phyloP scores from a whole-genome alignment of 257 asterid species.

The Capsicum rhomboideum region DNA sequence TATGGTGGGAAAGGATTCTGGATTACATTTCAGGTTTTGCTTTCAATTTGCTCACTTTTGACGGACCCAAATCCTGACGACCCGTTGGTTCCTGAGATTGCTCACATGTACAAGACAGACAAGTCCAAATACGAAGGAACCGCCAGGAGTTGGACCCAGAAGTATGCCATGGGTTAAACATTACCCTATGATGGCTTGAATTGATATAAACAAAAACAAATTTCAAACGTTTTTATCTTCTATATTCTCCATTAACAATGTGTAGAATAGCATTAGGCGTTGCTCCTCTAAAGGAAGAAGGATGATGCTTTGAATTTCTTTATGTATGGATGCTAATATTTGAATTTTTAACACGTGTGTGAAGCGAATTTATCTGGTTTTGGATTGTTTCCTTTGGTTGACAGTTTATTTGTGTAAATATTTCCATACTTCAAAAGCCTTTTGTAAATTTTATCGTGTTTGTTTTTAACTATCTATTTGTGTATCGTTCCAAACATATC shows the following conservation, averaged over 20 bases:
- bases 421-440: not conserved
- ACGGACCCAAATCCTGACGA: constrained; percentile 87
- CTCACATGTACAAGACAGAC: constrained; percentile 87
- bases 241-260: constrained; percentile 15
- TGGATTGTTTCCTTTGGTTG: not conserved
- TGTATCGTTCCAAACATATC: not conserved
- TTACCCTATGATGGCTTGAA: not conserved
- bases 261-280: constrained; percentile 14
- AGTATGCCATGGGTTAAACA: constrained; percentile 71
- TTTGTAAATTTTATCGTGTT: not conserved
- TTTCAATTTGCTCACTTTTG: constrained; percentile 69
- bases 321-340: not conserved
- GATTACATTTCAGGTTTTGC: constrained; percentile 52
- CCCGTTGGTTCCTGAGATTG: constrained; percentile 80
- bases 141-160: constrained; percentile 91
- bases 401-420: not conserved
- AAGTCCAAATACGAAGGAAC: constrained; percentile 70
- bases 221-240: constrained; percentile 5
- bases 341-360: not conserved
- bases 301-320: constrained; percentile 8
- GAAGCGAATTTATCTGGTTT: not conserved
- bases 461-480: not conserved
- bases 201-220: constrained; percentile 22
- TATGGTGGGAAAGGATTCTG: constrained; percentile 1
- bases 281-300: not conserved